A percentile compares a stretch with the other conserved stretches of the same genome.
phyloP scores from a whole-genome alignment of 257 asterid genomes.

The Penstemon davidsonii region DNA sequence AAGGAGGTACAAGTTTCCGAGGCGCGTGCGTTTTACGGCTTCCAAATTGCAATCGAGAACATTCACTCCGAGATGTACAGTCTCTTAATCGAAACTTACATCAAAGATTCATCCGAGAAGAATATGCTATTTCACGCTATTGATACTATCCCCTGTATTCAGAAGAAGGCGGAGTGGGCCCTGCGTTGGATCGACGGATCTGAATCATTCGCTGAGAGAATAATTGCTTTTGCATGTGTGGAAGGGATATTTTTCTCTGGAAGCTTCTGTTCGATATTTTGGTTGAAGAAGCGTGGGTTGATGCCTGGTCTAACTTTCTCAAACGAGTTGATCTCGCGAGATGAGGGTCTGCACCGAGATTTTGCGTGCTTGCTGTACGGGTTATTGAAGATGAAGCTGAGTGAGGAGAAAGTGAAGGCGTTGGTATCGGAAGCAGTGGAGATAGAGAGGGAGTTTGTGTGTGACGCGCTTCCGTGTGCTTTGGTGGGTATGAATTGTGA shows the following conservation, averaged over 20 bases:
- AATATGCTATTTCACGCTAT: slow-evolving; percentile 63
- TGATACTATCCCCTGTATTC: slow-evolving; percentile 80
- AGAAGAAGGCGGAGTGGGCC: slow-evolving; percentile 89
- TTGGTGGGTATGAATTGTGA: slow-evolving; percentile 81
- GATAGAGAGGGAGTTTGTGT: slow-evolving; percentile 78
- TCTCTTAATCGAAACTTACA: slow-evolving; percentile 71
- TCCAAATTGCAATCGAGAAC: slow-evolving; percentile 91
- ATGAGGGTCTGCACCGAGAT: slow-evolving; percentile 89
- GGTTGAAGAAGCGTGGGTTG: slow-evolving; percentile 86
- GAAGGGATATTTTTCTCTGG: slow-evolving; percentile 95
- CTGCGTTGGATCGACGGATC: slow-evolving; percentile 88
- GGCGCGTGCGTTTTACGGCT: slow-evolving; percentile 96
- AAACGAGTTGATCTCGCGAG: slow-evolving; percentile 81
- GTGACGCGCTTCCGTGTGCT: slow-evolving; percentile 84
- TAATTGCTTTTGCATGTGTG: slow-evolving; percentile 83
- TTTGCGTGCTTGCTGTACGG: slow-evolving; percentile 84
- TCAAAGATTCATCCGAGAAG: slow-evolving; percentile 75
- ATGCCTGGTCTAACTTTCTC: slow-evolving; percentile 90
- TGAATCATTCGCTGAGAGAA: slow-evolving; percentile 74
- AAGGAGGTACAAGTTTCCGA: slow-evolving; percentile 88
- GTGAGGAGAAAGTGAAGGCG: slow-evolving; percentile 70
- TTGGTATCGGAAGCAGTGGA: slow-evolving; percentile 69
- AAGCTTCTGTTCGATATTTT: slow-evolving; percentile 84
- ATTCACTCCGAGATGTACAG: slow-evolving; percentile 97
- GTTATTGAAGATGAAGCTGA: slow-evolving; percentile 59